Conservation (phyloP, 2,329 filamentous ascomycete species). For the Alternaria ethzedia region DNA sequence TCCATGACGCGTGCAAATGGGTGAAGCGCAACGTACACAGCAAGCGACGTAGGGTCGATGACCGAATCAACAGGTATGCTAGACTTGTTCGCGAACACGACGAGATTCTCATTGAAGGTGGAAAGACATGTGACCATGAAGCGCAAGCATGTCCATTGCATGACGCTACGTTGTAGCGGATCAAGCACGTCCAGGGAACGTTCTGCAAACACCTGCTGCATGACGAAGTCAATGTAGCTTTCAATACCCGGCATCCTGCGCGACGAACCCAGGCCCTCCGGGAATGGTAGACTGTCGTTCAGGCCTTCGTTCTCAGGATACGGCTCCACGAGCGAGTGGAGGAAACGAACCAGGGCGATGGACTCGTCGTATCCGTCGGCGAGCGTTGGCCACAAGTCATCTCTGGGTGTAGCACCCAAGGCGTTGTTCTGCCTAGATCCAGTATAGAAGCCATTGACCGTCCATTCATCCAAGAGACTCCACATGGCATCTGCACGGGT, state of each 20-base stretch:
- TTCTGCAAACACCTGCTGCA: constrained; percentile 77
- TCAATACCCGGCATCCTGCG: constrained; percentile 87
- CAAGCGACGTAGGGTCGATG: constrained; percentile 75
- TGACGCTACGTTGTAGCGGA: constrained; percentile 70
- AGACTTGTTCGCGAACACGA: constrained; percentile 82
- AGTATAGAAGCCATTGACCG: constrained; percentile 52
- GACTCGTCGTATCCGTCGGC: constrained; percentile 83
- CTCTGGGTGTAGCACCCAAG: constrained; percentile 29
- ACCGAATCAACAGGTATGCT: constrained; percentile 76
- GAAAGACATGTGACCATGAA: constrained; percentile 80
- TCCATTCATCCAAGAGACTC: constrained; percentile 79
- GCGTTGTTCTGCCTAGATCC: constrained; percentile 39
- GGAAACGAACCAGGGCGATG: constrained; percentile 79
- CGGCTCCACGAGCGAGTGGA: constrained; percentile 75
- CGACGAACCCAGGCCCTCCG: constrained; percentile 79
- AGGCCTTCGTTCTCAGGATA: constrained; percentile 66
- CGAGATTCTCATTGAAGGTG: constrained; percentile 93
- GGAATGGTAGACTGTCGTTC: constrained; percentile 82
- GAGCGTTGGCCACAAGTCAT: constrained; percentile 72
- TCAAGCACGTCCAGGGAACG: constrained; percentile 69
- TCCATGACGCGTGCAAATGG: constrained; percentile 96
- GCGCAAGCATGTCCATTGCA: constrained; percentile 81
- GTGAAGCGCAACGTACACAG: constrained; percentile 83
- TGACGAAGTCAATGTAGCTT: constrained; percentile 87
- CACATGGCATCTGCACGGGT: constrained; percentile 77